Conservation (phyloP, 1,284 basidiomycete genomes). For the Cystobasidiaceae sp. region DNA sequence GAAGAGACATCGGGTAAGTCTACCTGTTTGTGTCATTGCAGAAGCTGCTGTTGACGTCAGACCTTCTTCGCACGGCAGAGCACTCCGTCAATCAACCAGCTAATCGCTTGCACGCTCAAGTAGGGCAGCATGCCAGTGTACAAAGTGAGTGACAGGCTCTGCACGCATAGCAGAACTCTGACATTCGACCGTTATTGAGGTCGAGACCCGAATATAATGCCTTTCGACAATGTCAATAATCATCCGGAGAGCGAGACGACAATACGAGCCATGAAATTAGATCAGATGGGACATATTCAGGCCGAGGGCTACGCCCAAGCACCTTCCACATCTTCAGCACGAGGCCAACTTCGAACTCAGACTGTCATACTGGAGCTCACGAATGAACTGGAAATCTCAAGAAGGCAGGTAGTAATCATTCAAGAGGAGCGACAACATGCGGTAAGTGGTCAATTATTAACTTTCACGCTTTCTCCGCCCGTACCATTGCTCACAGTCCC, state of each 20-base stretch:
- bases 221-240: too few species aligned
- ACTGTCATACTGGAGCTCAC: slow-evolving; percentile 19
- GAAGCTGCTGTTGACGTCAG: neutral
- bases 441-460: neutral
- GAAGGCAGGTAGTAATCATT: neutral
- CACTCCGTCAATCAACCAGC: neutral
- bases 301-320: too few species aligned
- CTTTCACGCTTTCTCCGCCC: neutral
- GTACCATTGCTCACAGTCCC: neutral
- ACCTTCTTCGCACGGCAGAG: neutral
- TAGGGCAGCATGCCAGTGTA: neutral
- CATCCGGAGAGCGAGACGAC: too few species aligned
- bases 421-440: slow-evolving; percentile 1
- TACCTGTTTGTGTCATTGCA: neutral
- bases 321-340: too few species aligned
- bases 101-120: neutral
- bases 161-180: too few species aligned
- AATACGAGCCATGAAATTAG: too few species aligned
- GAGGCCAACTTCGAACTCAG: neutral
- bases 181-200: too few species aligned
- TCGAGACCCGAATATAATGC: too few species aligned
- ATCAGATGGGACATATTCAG: neutral
- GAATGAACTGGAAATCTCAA: slow-evolving; percentile 11
- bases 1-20: neutral
- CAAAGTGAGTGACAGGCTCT: too few species aligned